These are phyloP conservation scores for Penicillium occitanis DNA, from an alignment of 2,329 filamentous ascomycete species.

Conservation along the genomic window DNA sequence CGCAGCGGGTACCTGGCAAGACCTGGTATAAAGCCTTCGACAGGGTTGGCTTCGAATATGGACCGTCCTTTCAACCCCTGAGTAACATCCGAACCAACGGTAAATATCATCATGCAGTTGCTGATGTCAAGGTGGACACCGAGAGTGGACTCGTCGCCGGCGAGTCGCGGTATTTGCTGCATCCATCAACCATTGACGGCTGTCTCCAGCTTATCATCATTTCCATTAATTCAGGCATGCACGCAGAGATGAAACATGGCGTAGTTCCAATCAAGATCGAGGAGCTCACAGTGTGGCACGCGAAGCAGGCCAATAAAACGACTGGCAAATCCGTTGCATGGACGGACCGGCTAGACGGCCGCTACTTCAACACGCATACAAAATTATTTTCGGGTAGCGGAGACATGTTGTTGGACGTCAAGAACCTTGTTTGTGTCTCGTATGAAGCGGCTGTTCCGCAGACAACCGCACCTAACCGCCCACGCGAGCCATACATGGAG, in stretches of 20 bases:
- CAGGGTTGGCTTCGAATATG: slow-evolving; percentile 23
- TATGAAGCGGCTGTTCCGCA: too few species aligned
- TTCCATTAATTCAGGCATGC: slow-evolving; percentile 21
- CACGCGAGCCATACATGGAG: too few species aligned
- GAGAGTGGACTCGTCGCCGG: background rate
- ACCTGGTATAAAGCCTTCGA: slow-evolving; percentile 12
- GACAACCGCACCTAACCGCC: too few species aligned
- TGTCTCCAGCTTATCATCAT: slow-evolving; percentile 26
- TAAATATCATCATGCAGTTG: background rate
- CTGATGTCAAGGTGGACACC: background rate
- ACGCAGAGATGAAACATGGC: slow-evolving; percentile 21
- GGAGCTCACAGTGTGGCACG: slow-evolving; percentile 20
- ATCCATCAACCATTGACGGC: slow-evolving; percentile 22
- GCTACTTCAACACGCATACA: too few species aligned
- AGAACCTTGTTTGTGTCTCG: too few species aligned
- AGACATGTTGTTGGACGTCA: too few species aligned
- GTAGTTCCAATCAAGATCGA: slow-evolving; percentile 24
- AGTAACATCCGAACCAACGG: background rate
- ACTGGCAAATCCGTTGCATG: slow-evolving; percentile 1
- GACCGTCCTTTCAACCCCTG: slow-evolving; percentile 17
- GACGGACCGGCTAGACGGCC: slow-evolving; percentile 6
- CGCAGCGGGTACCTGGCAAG: slow-evolving; percentile 5
- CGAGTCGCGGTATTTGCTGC: slow-evolving; percentile 20
- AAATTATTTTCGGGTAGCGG: too few species aligned
- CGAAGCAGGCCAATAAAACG: background rate